Evolutionary conservation across 805 yeast species (phyloP).

Genomic region (Candida khao-thaluensis): DNA sequence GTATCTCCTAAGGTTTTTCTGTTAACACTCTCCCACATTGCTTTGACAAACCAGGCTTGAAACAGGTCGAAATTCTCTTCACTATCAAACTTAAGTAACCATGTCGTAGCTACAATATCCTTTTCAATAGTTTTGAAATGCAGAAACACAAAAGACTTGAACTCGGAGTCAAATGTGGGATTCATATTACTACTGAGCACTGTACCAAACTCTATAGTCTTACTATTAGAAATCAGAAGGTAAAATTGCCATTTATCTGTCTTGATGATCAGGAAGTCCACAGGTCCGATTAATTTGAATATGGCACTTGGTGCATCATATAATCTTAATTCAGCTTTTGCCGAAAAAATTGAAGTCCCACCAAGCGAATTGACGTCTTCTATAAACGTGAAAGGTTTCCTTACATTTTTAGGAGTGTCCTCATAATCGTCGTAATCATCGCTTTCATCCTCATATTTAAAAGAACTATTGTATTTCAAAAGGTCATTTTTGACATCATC

Average conservation of each 20-base stretch:
- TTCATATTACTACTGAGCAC: conserved; percentile 46
- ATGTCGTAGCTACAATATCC: conserved; percentile 48
- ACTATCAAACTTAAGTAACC: conserved; percentile 56
- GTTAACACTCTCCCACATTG: conserved; percentile 63
- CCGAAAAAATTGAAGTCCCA: background rate
- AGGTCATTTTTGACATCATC: conserved; percentile 21
- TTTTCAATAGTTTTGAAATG: conserved; percentile 24
- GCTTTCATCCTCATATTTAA: conserved; percentile 24
- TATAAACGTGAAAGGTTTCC: background rate
- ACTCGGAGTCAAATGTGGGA: conserved; percentile 62
- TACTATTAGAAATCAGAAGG: conserved; percentile 40
- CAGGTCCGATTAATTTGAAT: conserved; percentile 4
- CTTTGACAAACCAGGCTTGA: conserved; percentile 50
- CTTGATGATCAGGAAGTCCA: conserved; percentile 34
- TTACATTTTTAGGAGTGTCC: conserved; percentile 3
- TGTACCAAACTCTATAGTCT: conserved; percentile 10
- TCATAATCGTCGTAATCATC: conserved; percentile 20
- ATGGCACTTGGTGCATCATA: background rate
- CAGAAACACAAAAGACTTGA: conserved; percentile 65
- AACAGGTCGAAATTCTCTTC: conserved; percentile 23
- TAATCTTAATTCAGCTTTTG: conserved; percentile 3
- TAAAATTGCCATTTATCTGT: conserved; percentile 52
- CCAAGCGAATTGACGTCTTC: background rate
- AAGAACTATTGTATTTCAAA: conserved; percentile 9
- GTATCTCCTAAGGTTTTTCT: conserved; percentile 24